Evolutionary conservation across 805 yeast genomes (phyloP).

Genomic region (Isabelozyma gotoi): DNA sequence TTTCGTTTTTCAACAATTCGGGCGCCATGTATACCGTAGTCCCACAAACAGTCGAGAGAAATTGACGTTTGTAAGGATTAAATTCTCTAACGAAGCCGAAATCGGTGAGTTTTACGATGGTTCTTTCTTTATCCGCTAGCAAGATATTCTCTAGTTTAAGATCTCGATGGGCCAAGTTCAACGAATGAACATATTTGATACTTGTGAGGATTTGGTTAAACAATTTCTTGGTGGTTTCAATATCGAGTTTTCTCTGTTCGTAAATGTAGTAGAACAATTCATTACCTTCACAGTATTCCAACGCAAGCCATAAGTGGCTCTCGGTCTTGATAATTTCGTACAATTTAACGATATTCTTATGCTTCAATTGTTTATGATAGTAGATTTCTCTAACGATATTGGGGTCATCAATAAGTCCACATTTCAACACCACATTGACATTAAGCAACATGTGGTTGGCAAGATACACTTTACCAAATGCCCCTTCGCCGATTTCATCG

Average conservation of each 20-base stretch:
- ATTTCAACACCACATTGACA: conserved; percentile 76
- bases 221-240: conserved; percentile 49
- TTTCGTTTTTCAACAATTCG: conserved; percentile 66
- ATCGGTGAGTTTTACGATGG: conserved; percentile 77
- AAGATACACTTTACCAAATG: conserved; percentile 88
- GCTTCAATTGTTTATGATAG: conserved; percentile 80
- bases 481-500: conserved; percentile 83
- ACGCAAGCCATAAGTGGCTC: conserved; percentile 75
- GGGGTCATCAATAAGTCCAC: conserved; percentile 74
- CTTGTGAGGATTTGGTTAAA: conserved; percentile 69
- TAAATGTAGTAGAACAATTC: conserved; percentile 71
- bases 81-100: conserved; percentile 91
- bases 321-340: conserved; percentile 87
- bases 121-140: conserved; percentile 49
- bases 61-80: conserved; percentile 40
- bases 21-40: conserved; percentile 98
- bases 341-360: conserved; percentile 78
- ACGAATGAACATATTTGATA: conserved; percentile 70
- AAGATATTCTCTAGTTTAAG: conserved; percentile 78
- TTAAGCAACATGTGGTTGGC: conserved; percentile 77
- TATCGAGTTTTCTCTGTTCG: conserved; percentile 48
- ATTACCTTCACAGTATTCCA: conserved; percentile 86
- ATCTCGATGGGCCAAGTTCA: conserved; percentile 82
- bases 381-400: conserved; percentile 88
- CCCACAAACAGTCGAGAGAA: conserved; percentile 86